Conservation (phyloP, 192 early-diverging fungal genomes). For the Physocladia obscura region DNA sequence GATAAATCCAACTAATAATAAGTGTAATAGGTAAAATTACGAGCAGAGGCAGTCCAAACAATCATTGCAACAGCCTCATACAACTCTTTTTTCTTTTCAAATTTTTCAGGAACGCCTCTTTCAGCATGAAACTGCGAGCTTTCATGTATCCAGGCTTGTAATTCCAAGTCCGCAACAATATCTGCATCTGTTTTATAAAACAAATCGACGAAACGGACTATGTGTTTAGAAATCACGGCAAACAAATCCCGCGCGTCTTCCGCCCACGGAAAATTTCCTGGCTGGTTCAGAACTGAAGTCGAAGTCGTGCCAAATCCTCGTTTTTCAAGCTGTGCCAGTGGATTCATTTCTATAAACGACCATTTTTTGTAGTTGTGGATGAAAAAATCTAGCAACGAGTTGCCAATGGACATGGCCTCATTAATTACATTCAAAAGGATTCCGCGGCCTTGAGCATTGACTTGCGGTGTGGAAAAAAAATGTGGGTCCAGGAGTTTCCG, state of each 20-base stretch:
- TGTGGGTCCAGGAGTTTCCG: conserved; percentile 14
- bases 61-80: neutral
- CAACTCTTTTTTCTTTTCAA: neutral
- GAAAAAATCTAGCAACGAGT: conserved; percentile 6
- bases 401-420: conserved; percentile 10
- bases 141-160: conserved; percentile 12
- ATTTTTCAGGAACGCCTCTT: neutral
- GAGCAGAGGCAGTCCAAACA: conserved; percentile 9
- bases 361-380: neutral
- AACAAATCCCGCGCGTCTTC: conserved; percentile 9
- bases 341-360: conserved; percentile 17
- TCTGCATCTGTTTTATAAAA: neutral
- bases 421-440: neutral
- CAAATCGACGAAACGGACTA: neutral
- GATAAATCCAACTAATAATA: neutral
- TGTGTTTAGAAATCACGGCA: neutral
- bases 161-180: neutral
- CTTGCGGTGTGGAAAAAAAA: neutral
- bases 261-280: conserved; percentile 6
- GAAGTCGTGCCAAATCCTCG: neutral
- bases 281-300: neutral
- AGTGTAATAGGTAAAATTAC: neutral
- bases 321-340: neutral
- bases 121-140: neutral
- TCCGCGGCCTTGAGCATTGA: conserved; percentile 22